These are phyloP conservation scores for Hymenoscyphus fructigenus DNA, from an alignment of 2,329 filamentous ascomycete genomes.

Conservation along the genomic window DNA sequence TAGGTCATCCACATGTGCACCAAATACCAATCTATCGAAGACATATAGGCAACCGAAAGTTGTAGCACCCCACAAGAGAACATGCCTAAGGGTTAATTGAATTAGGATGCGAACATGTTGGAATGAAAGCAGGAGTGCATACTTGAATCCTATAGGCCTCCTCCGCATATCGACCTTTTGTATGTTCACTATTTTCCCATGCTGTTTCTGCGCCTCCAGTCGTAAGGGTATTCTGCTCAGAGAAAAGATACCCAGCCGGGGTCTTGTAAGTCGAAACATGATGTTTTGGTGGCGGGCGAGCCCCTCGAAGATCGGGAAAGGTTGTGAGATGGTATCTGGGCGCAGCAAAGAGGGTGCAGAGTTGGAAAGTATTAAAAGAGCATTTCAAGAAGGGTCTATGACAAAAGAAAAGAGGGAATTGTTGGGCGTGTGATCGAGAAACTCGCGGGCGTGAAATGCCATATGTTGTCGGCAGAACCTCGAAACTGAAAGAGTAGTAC, in stretches of 20 bases:
- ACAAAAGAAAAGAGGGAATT: not conserved
- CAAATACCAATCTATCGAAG: slow-evolving; percentile 48
- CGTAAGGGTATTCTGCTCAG: slow-evolving; percentile 31
- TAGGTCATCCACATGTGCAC: slow-evolving; percentile 36
- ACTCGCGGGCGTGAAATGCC: not conserved
- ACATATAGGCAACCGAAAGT: slow-evolving; percentile 42
- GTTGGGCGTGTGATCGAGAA: not conserved
- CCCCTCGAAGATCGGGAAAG: not conserved
- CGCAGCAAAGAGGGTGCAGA: not conserved
- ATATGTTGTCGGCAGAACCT: not conserved
- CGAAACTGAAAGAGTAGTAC: not conserved
- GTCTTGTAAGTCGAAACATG: slow-evolving; percentile 30
- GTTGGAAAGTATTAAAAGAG: not conserved
- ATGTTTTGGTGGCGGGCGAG: slow-evolving; percentile 1
- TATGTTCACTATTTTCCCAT: slow-evolving; percentile 22
- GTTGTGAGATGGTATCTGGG: not conserved
- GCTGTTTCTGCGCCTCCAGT: slow-evolving; percentile 25
- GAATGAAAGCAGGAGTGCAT: not conserved
- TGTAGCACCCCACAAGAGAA: slow-evolving; percentile 37
- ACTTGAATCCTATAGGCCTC: slow-evolving; percentile 19
- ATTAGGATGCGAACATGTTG: not conserved
- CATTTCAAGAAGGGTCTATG: not conserved
- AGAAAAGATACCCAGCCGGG: slow-evolving; percentile 22
- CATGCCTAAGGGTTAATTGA: slow-evolving; percentile 14
- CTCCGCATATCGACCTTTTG: slow-evolving; percentile 29